Evolutionary conservation across 495 filamentous ascomycete genomes (phyloP).

Genomic region (Diplogelasinospora grovesii): DNA sequence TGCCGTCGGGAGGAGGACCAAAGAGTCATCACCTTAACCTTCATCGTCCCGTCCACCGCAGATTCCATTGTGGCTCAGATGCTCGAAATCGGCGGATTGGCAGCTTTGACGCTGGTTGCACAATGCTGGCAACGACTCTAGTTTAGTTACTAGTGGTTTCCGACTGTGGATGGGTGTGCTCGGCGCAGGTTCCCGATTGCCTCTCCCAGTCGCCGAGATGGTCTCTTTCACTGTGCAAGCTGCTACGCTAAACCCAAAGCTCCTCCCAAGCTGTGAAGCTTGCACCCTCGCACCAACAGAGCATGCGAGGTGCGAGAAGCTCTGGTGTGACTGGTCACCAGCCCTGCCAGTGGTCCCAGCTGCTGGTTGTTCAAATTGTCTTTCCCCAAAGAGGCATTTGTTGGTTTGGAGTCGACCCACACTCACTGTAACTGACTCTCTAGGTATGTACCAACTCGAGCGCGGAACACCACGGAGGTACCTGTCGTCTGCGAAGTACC

Average conservation of each 20-base stretch:
- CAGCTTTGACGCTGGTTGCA: no score
- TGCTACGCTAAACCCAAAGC: constrained; percentile 4
- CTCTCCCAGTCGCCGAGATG: constrained; percentile 13
- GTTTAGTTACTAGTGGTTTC: constrained; percentile 3
- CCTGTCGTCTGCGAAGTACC: constrained; percentile 13
- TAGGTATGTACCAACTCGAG: constrained; percentile 19
- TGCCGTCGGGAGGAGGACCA: no score
- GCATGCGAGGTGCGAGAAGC: constrained; percentile 3
- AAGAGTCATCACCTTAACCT: no score
- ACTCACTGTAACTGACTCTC: constrained; percentile 15
- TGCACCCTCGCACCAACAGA: constrained; percentile 15
- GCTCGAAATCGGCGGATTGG: no score
- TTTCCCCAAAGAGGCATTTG: constrained; percentile 1
- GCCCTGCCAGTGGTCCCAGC: constrained; percentile 14
- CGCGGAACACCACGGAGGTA: constrained; percentile 9
- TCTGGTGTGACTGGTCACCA: constrained; percentile 20
- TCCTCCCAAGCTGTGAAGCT: not conserved
- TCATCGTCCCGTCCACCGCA: no score
- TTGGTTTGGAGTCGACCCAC: constrained; percentile 7
- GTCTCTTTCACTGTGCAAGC: constrained; percentile 6
- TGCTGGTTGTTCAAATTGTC: constrained; percentile 7
- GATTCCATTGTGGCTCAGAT: not conserved
- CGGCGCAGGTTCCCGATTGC: constrained; percentile 10
- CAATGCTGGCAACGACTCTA: no score
- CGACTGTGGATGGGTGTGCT: not conserved